phyloP scores from a whole-genome alignment of 257 asterid species.

The Solanum etuberosum region DNA sequence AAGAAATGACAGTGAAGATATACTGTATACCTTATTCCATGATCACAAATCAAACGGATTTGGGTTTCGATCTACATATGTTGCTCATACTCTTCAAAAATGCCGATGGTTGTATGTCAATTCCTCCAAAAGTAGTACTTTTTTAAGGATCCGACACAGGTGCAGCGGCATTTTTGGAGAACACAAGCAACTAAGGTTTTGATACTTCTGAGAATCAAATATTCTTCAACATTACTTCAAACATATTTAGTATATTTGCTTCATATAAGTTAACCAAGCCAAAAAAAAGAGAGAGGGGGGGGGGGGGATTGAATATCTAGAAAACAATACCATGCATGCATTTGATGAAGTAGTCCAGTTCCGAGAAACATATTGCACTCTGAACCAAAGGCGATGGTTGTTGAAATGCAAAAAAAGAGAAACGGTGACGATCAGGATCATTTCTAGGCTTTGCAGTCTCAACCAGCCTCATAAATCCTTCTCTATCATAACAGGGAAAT shows the following conservation, averaged over 20 bases:
- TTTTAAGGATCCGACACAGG: neutral
- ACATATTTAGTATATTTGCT: neutral
- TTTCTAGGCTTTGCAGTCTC: slow-evolving; percentile 55
- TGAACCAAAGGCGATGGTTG: slow-evolving; percentile 39
- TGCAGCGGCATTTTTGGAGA: neutral
- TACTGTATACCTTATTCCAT: neutral
- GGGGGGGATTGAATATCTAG: neutral
- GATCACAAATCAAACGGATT: neutral
- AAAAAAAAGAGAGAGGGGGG: neutral
- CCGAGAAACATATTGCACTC: slow-evolving; percentile 35
- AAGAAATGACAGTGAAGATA: neutral
- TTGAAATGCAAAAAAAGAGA: slow-evolving; percentile 40
- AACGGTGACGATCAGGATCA: slow-evolving; percentile 46
- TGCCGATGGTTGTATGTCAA: neutral
- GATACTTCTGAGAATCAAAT: neutral
- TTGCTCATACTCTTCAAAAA: neutral
- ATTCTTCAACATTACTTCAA: neutral
- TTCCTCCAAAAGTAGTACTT: neutral
- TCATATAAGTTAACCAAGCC: neutral
- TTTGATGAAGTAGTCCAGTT: slow-evolving; percentile 45
- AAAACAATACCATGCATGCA: slow-evolving; percentile 52
- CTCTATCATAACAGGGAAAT: slow-evolving; percentile 37
- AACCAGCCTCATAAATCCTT: slow-evolving; percentile 36
- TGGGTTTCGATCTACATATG: neutral
- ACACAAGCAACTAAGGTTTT: no score